Evolutionary conservation across 2,329 filamentous ascomycete genomes (phyloP), one percentile per base, ranked within the genome.

Genomic region (Cyanodermella asteris): DNA sequence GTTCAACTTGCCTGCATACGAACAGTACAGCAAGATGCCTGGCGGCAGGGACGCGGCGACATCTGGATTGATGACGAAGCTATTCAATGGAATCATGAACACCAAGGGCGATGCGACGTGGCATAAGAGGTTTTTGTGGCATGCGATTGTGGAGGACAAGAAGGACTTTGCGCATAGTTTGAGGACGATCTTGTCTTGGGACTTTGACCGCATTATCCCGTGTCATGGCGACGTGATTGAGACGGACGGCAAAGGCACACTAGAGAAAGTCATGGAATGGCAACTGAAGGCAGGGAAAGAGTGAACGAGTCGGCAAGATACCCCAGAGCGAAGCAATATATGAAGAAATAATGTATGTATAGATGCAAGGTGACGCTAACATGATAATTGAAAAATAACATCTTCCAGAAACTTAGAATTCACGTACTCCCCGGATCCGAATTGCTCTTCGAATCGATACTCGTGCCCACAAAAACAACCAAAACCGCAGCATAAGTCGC

Each of bases 191-290:
- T 56, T 68, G 26, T 44, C 49, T 27, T 97, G 84, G 84, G 72
- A 84, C 30, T 91, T 93, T 44, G 65, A 72, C 34, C 70, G 70
- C 19, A 59, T 94, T 25, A 70, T 97, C 31, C 81, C 84, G 1
- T 94, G 84, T 45, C 87, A 97, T 49, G 87, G 87, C 6, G 87
- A 97, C 51, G 71, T 76, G 10, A 69, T 94, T 35, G 72, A 87
- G 45, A 61, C 44, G 2, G 63, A 58, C 4, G 81, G 64, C 7
- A 91, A 90, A 57, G 61, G 61, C 7, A 55, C 76, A 10, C 91
- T 84, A 36, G 54, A 61, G 39, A 77, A 75, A 46, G 59, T 90
- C 8, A 78, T 91, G 49, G 62, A 63, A 38, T 93, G 82, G 81
- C 76, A 90, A 53, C 44, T 91, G 41, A 53, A 64, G 28, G 51